Evolutionary conservation across 2,329 filamentous ascomycete genomes (phyloP).

Genomic region (Epichloe coenophiala): DNA sequence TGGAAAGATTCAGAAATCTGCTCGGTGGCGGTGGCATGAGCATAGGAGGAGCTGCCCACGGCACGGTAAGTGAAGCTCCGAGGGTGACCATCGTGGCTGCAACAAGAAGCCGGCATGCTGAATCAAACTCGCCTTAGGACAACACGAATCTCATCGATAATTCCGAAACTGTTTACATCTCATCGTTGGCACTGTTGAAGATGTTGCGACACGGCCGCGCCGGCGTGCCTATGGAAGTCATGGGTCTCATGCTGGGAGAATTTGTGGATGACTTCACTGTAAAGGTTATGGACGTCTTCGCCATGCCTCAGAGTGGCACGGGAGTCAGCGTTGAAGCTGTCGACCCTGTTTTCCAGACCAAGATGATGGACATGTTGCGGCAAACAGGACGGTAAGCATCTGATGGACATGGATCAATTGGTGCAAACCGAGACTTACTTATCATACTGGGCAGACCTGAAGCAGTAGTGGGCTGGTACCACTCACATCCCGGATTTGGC

Average conservation of each 20-base stretch:
- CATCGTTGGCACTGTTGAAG: constrained; percentile 89
- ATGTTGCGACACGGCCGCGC: constrained; percentile 97
- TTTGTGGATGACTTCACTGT: constrained; percentile 99
- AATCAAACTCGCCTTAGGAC: constrained; percentile 44
- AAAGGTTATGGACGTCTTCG: constrained; percentile 94
- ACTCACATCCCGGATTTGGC: constrained; percentile 96
- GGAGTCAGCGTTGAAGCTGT: constrained; percentile 97
- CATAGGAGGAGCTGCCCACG: constrained; percentile 35
- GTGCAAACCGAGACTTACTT: background rate
- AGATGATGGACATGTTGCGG: constrained; percentile 99
- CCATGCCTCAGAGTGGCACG: constrained; percentile 97
- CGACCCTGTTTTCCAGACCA: constrained; percentile 96
- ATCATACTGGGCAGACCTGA: constrained; percentile 52
- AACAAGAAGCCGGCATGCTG: background rate
- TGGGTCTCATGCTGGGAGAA: constrained; percentile 97
- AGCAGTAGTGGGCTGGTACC: constrained; percentile 98
- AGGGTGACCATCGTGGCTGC: background rate
- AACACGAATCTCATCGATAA: constrained; percentile 91
- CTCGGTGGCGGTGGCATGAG: constrained; percentile 62
- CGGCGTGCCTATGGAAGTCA: constrained; percentile 98
- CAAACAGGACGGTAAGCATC: constrained; percentile 76
- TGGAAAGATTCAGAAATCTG: constrained; percentile 90
- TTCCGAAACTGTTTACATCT: constrained; percentile 98
- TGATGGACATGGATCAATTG: constrained; percentile 2
- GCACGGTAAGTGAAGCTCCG: constrained; percentile 21